Conservation (phyloP, 768 basidiomycete genomes). For the Symmetrospora coprosmae region DNA sequence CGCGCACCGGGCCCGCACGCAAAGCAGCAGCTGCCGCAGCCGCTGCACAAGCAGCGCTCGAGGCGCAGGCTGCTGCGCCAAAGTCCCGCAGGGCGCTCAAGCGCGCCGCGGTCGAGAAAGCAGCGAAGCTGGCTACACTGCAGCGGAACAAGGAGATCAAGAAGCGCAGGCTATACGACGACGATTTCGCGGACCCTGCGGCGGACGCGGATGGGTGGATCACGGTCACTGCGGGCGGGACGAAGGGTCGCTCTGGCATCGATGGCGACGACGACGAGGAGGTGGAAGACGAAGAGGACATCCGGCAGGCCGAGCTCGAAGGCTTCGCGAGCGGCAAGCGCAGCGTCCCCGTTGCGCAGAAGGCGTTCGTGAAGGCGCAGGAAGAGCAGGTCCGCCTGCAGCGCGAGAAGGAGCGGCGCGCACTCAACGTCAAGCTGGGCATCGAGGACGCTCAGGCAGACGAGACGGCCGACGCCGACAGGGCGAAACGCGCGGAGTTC, state of each 20-base stretch:
- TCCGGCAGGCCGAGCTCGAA: constrained; percentile 7
- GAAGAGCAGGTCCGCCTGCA: not conserved
- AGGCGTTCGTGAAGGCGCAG: not conserved
- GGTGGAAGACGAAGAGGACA: constrained; percentile 13
- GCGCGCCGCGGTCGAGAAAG: constrained; percentile 10
- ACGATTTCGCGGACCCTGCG: constrained; percentile 10
- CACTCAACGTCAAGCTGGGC: constrained; percentile 1
- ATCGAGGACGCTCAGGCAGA: not conserved
- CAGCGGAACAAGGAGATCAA: constrained; percentile 9
- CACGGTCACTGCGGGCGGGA: constrained; percentile 10
- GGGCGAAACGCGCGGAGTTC: not conserved
- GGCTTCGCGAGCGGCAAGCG: constrained; percentile 12
- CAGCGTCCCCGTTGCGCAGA: constrained; percentile 3
- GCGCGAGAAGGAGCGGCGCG: not conserved
- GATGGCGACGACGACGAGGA: not conserved
- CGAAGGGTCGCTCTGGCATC: not conserved
- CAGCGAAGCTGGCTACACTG: not conserved
- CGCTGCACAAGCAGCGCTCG: too few relatives aligned
- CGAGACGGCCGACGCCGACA: not conserved
- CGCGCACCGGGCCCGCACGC: not conserved
- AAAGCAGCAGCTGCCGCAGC: constrained; percentile 11
- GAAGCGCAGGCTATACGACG: constrained; percentile 12
- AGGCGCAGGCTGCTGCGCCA: not conserved
- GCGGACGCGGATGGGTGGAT: constrained; percentile 19
- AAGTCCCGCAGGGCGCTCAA: constrained; percentile 8